Percentiles rank a stretch among this genome's conserved stretches.
phyloP scores from a whole-genome alignment of 2,329 filamentous ascomycete genomes.

The Penicillium frequentans region DNA sequence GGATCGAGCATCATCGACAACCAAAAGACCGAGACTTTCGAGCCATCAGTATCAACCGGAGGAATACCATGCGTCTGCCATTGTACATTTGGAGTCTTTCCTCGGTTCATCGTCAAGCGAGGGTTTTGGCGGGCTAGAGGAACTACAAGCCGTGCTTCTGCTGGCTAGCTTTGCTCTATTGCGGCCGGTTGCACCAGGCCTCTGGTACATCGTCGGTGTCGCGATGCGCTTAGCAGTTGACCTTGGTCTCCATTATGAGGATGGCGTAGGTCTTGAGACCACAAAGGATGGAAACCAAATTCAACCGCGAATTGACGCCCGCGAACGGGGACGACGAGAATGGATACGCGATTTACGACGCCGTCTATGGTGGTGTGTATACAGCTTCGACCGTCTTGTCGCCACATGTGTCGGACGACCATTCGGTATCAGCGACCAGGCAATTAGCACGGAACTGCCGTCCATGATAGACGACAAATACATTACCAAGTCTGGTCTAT shows the following conservation, averaged over 20 bases:
- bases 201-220: constrained; percentile 97
- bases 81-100: constrained; percentile 86
- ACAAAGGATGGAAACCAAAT: constrained; percentile 36
- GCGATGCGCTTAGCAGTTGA: constrained; percentile 88
- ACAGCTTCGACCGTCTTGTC: constrained; percentile 91
- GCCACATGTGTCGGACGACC: constrained; percentile 91
- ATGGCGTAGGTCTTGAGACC: constrained; percentile 66
- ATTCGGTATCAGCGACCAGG: constrained; percentile 93
- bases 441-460: constrained; percentile 93
- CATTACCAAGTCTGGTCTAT: constrained; percentile 77
- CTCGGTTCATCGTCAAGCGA: constrained; percentile 62
- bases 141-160: constrained; percentile 88
- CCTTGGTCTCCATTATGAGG: constrained; percentile 88
- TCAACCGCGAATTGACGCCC: constrained; percentile 46
- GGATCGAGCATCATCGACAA: constrained; percentile 29
- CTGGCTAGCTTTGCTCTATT: constrained; percentile 89
- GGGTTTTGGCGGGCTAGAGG: constrained; percentile 81
- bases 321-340: constrained; percentile 68
- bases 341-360: constrained; percentile 84
- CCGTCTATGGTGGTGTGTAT: constrained; percentile 95
- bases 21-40: constrained; percentile 55
- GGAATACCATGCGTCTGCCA: constrained; percentile 93
- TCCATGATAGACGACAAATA: constrained; percentile 84
- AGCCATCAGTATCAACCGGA: constrained; percentile 75
- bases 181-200: constrained; percentile 83